Conservation (phyloP, 164 flowering plant genomes). For the Akebia trifoliata region DNA sequence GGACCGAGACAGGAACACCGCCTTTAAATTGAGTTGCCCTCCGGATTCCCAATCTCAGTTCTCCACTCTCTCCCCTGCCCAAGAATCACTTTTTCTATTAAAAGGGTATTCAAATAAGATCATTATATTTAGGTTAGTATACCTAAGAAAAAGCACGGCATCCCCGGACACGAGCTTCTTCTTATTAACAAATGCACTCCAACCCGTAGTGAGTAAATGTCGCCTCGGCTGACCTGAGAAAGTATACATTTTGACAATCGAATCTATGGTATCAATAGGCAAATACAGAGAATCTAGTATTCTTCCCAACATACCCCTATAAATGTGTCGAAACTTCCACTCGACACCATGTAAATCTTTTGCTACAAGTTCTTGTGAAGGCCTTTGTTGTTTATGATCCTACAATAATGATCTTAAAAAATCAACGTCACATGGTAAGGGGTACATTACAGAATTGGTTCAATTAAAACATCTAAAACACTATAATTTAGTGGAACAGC, state of each 20-base stretch:
- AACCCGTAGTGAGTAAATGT: conserved; percentile 97
- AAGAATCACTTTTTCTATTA: background rate
- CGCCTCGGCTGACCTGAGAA: conserved; percentile 85
- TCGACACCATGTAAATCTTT: conserved; percentile 88
- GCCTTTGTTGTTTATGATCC: conserved; percentile 94
- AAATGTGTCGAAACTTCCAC: conserved; percentile 94
- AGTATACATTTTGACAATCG: too few relatives aligned
- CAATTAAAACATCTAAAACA: background rate
- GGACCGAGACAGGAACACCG: conserved; percentile 23
- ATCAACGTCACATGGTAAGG: background rate
- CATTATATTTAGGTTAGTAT: background rate
- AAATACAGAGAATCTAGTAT: too few relatives aligned
- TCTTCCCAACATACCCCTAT: conserved; percentile 55
- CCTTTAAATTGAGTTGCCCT: conserved; percentile 68
- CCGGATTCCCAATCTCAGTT: conserved; percentile 80
- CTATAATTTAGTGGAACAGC: background rate
- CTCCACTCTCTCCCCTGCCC: conserved; percentile 88
- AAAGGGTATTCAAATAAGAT: background rate
- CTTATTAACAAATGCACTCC: conserved; percentile 97
- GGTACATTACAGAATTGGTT: background rate
- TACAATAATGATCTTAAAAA: conserved; percentile 17
- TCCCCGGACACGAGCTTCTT: conserved; percentile 95
- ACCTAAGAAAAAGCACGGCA: conserved; percentile 98
- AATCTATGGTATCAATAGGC: too few relatives aligned
- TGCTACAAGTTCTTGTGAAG: conserved; percentile 96